Evolutionary conservation across 768 basidiomycete genomes (phyloP).

Genomic region (Megacollybia marginata): DNA sequence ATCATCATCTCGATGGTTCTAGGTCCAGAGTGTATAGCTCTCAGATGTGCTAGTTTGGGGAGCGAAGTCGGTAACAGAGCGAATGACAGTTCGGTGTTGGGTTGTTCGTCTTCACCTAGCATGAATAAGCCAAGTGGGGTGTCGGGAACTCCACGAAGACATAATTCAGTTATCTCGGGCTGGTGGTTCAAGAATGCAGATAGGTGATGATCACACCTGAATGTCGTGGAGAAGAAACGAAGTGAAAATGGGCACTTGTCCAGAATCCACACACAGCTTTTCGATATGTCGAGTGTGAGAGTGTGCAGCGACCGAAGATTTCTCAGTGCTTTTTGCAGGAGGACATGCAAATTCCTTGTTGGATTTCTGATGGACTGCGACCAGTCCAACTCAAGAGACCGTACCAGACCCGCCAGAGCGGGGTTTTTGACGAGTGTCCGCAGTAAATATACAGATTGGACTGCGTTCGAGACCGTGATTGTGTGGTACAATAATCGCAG

Average conservation of each 20-base stretch:
- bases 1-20: slow-evolving; percentile 37
- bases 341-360: slow-evolving; percentile 41
- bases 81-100: slow-evolving; percentile 19
- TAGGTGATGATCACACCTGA: slow-evolving; percentile 42
- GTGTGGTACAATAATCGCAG: slow-evolving; percentile 27
- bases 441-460: slow-evolving; percentile 28
- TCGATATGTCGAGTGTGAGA: slow-evolving; percentile 43
- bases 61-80: slow-evolving; percentile 32
- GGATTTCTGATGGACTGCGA: slow-evolving; percentile 17
- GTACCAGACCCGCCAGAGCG: slow-evolving; percentile 32
- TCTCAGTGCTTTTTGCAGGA: slow-evolving; percentile 37
- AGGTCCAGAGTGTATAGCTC: slow-evolving; percentile 47
- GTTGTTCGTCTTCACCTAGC: background rate
- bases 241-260: slow-evolving; percentile 36
- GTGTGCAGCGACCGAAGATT: slow-evolving; percentile 29
- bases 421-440: slow-evolving; percentile 30
- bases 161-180: slow-evolving; percentile 39
- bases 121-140: slow-evolving; percentile 10
- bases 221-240: slow-evolving; percentile 43
- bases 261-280: slow-evolving; percentile 42
- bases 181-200: slow-evolving; percentile 47
- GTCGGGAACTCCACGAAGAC: slow-evolving; percentile 37
- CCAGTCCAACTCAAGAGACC: slow-evolving; percentile 40
- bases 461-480: slow-evolving; percentile 25
- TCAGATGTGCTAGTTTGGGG: slow-evolving; percentile 40